Percentiles rank a stretch among this genome's conserved stretches.
Conservation (phyloP, 495 filamentous ascomycete species). For the Podospora pseudocomata region DNA sequence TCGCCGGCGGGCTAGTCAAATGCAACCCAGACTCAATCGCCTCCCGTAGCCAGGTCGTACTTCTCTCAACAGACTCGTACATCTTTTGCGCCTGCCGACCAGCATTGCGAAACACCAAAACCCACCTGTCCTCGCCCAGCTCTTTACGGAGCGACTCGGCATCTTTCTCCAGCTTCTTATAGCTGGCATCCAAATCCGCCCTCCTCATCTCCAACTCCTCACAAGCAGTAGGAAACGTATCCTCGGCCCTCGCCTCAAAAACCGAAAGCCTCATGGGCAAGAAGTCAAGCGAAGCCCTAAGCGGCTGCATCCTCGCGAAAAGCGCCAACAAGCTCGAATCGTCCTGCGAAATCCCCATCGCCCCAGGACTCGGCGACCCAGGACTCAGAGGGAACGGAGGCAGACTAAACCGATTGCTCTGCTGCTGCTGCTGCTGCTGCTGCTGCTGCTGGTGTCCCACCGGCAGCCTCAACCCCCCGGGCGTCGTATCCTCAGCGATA, state of each 20-base stretch:
- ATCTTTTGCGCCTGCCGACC: conserved; percentile 89
- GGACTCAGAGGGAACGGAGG: conserved; percentile 54
- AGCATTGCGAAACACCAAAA: conserved; percentile 90
- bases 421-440: too few relatives aligned
- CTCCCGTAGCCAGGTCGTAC: conserved; percentile 76
- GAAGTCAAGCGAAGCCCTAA: conserved; percentile 90
- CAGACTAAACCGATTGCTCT: conserved; percentile 64
- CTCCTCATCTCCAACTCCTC: conserved; percentile 76
- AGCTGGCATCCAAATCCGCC: conserved; percentile 67
- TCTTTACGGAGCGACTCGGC: conserved; percentile 83
- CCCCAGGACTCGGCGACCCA: conserved; percentile 54
- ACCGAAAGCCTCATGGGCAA: conserved; percentile 90
- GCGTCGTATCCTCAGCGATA: conserved; percentile 84
- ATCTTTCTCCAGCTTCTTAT: conserved; percentile 78
- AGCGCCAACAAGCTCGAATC: conserved; percentile 78
- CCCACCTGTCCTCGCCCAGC: conserved; percentile 91
- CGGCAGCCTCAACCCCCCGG: conserved; percentile 43
- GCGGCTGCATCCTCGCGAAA: conserved; percentile 91
- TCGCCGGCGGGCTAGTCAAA: conserved; percentile 58
- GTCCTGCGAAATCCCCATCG: conserved; percentile 63
- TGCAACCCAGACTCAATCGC: conserved; percentile 70
- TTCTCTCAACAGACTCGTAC: conserved; percentile 86
- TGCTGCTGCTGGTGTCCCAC: background rate
- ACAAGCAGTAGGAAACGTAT: conserved; percentile 81
- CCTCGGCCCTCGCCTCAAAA: conserved; percentile 72